Base-by-base conservation (phyloP, 2,329 filamentous ascomycete genomes). In the Lasiodiplodia theobromae region DNA sequence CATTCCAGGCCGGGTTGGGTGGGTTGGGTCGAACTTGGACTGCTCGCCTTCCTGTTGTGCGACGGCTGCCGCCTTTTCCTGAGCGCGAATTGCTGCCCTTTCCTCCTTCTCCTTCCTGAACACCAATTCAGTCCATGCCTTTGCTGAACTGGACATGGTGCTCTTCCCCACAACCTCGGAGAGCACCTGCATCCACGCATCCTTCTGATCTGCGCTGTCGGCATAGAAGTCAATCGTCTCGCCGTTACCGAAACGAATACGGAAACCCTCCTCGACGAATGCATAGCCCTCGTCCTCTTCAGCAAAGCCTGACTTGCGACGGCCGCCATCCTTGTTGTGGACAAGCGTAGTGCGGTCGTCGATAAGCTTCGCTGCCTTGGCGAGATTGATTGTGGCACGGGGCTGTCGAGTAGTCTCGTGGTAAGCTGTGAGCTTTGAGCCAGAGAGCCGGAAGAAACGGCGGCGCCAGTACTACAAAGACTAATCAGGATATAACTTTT, bases 221-320 rank as follows among this genome's bases (percentile, higher is more conserved):
- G 95, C 96, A 77, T 99, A 98, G 79, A 98, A 98, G 84, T 98
- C 95, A 77, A 99, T 99, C 71, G 97, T 90, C 82, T 99, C 96
- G 70, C 96, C 96, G 76, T 99, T 99, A 78, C 93, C 96, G 82
- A 99, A 99, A 69, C 95, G 93, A 78, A 99, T 97, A 51, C 96
- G 93, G 90, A 99, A 99, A 2, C 96, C 96, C 79, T 99, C 96
- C 80, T 99, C 96, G 66, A 99, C 95, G 79, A 99, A 99, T 92
- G 97, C 97, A 84, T 99, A 99, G 52, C 96, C 96, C 78, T 99
- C 96, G 81, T 99, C 96, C 72, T 99, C 96, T 80, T 98, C 96
- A 1, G 95, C 94, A 79, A 99, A 99, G 12, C 93, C 96, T 40
- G 94, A 97, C 79, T 96, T 94, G 68, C 96, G 91, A 53, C 96